Evolutionary conservation across 2,329 filamentous ascomycete genomes (phyloP), one percentile per base, ranked within the genome.

Genomic region (Aspergillus sp.): DNA sequence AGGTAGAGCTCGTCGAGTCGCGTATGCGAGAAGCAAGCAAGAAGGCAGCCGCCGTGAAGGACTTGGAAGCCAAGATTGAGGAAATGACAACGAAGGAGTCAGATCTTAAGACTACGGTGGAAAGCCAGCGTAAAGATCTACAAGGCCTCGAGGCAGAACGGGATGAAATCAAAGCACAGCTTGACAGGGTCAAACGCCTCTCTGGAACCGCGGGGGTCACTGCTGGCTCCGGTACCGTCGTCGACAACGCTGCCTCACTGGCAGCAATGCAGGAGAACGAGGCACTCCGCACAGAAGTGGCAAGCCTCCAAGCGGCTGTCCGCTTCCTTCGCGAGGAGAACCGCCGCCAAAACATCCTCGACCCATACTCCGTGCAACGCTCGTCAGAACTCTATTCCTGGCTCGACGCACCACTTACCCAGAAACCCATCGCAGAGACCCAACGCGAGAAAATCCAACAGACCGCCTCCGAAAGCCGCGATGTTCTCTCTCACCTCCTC

Each of bases 1-100:
- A 95, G 74, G 96, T 97, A 65, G 93, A 97, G 75, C 90, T 95
- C 41, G 86, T 98, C 39, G 90, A 96, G 73, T 90, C 90, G 7
- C 84, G 91, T 57, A 93, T 95, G 87, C 86, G 88, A 57, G 92
- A 96, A 69, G 90, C 90, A 6, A 86, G 87, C 63, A 86, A 89
- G 70, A 93, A 93, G 75, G 86, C 90, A 14, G 85, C 73, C 3
- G 70, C 74, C 58, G 74, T 76, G 19, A 78, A 78, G 60, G 75
- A 78, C 6, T 70, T 79, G 31, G 76, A 79, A 62, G 58, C 66
- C 14, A 74, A 76, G 57, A 69, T 79, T 43, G 74, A 78, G 57
- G 66, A 70, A n/a, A 62, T 75, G 44, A 73, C 73, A 55, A 55
- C 65, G 12, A 72, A 73, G 43, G 70, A 73, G 55, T 51, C 62